Evolutionary conservation across 441 rosid species (phyloP).

Genomic region (Erodium moschatum): DNA sequence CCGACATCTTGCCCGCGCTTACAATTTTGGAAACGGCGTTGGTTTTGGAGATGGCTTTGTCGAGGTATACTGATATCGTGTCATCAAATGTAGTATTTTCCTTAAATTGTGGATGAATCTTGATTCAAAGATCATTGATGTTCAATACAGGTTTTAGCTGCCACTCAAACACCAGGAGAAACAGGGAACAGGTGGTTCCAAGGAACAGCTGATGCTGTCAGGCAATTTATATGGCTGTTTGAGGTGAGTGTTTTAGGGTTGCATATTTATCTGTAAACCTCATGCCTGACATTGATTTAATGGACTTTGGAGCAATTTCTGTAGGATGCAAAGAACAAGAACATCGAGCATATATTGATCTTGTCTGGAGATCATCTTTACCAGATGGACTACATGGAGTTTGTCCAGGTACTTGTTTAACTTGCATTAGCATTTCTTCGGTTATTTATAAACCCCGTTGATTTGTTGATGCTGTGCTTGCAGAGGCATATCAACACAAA

Average conservation of each 20-base stretch:
- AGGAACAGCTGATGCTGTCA: constrained; percentile 98
- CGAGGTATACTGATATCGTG: constrained; percentile 39
- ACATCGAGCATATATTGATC: constrained; percentile 63
- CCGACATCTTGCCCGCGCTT: not conserved
- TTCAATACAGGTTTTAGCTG: constrained; percentile 64
- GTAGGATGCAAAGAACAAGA: constrained; percentile 82
- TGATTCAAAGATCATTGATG: not conserved
- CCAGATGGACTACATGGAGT: constrained; percentile 81
- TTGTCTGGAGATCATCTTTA: constrained; percentile 96
- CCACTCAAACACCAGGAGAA: constrained; percentile 94
- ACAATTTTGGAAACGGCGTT: constrained; percentile 1
- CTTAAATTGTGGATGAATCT: too few relatives aligned
- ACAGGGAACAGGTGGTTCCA: constrained; percentile 82
- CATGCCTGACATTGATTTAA: constrained; percentile 4
- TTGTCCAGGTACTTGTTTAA: constrained; percentile 48
- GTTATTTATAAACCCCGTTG: not conserved
- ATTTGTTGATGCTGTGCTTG: constrained; percentile 18
- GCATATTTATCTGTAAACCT: not conserved
- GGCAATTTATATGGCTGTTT: constrained; percentile 89
- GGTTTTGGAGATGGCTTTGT: constrained; percentile 92
- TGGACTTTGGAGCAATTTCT: not conserved
- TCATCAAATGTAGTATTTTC: too few relatives aligned
- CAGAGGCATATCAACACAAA: constrained; percentile 73
- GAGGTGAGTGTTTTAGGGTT: constrained; percentile 42
- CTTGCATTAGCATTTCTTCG: not conserved